Evolutionary conservation across 345 rosid species (phyloP), one percentile per base, ranked within the genome.

Genomic region (Aegle marmelos): DNA sequence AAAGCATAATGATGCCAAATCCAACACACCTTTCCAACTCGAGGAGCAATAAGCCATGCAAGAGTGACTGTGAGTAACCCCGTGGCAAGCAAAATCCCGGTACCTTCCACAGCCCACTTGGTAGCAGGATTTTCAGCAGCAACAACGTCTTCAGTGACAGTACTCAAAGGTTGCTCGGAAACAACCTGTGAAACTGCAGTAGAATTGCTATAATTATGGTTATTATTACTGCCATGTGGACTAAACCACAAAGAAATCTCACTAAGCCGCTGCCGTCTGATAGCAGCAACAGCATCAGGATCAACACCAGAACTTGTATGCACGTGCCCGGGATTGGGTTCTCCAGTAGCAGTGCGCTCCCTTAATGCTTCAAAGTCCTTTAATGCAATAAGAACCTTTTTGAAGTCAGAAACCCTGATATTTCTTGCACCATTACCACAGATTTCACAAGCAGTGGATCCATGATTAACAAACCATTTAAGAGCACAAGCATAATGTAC

Each of bases 31-130:
- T 92, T 93, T 78, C 99, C 98, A 86, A 93, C 99, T 70, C 87
- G 99, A 67, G 99, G 99, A 63, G 99, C 99, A 78, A 95, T 91
- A 67, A 95, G 93, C 97, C 99, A 95, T 34, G 97, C 96, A 78
- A 95, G 86, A 30, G 99, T 91, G 56, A 92, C 96, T 25, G 99
- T 93, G 74, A 93, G 94, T 48, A 95, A 81, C 76, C 98, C 98
- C 0, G 98, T 92, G 69, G 98, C 98, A 74, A 95, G 94, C 84
- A 95, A 86, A 81, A 95, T 95, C 70, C 99, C 99, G 0, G 94
- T 92, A 68, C 96, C 96, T 88, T 95, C 99, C 73, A 93, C 95
- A 50, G 98, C 98, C 98, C 93, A 95, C 80, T 87, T 95, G 68
- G 97, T 91, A 31, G 94, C 97, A 77, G 91, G 90, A 86, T 82